Evolutionary conservation across 1,284 basidiomycete genomes (phyloP), one percentile per base, ranked within the genome.

Genomic region (Apiotrichum siamense): DNA sequence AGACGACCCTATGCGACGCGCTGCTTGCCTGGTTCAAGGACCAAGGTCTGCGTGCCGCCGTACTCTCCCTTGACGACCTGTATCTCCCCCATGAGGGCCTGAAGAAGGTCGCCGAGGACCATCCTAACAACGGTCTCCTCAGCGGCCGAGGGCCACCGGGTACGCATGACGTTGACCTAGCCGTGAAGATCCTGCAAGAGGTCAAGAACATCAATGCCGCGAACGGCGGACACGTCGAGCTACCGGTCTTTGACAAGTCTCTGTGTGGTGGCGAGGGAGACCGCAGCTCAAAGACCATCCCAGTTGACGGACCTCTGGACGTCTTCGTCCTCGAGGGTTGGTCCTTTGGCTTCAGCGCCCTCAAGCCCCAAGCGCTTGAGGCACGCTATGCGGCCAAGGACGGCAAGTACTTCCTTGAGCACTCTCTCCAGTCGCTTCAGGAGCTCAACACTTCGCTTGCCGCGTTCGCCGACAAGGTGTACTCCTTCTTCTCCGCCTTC

Each of bases 241-340:
- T 58, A 1, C 93, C 93, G 0, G 75, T 81, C 23, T 97, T 92
- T 64, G 90, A 97, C 65, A 97, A 97, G 77, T 86, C 85, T 58
- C 68, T 85, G 35, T 82, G 81, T 62, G 70, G 72, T 35, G 92
- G 92, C 1, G 79, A 87, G 68, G 93, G 93, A 0, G 93, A 97
- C 69, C 82, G 93, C 7, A 70, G 81, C 9, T 68, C 77, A 7
- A 75, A 77, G 29, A 68, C 63, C 1, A 52, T 66, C 9, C 36
- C 46, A 0, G 62, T 77, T 0, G 35, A 57, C 9, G 71, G 68
- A 1, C 80, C 81, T 0, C 65, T 93, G 3, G 88, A 94, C 65
- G 75, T 97, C n/a, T 84, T 97, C 42, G 78, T 97, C 40, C 77
- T 97, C 32, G 73, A 76, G 58, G 76, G 78, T 17, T 80, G 78